phyloP scores from a whole-genome alignment of 805 yeast genomes.

The Saccharomycopsis synnaedendra region DNA sequence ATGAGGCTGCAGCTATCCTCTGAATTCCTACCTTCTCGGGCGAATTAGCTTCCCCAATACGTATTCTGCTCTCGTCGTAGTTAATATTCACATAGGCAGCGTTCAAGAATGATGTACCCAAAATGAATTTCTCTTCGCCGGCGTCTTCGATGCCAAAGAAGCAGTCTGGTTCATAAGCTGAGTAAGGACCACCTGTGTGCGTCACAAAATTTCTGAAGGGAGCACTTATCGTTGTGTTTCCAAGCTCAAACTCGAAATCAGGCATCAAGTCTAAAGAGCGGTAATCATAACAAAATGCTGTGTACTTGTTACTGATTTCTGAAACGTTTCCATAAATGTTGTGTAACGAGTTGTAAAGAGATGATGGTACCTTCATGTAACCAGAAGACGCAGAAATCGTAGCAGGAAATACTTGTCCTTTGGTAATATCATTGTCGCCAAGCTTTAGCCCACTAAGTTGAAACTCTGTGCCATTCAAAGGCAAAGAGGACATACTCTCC shows the following conservation, averaged over 20 bases:
- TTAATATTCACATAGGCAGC: background rate
- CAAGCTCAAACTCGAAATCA: background rate
- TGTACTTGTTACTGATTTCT: background rate
- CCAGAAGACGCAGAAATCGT: background rate
- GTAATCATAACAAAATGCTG: background rate
- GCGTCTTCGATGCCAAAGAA: background rate
- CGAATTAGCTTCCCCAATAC: background rate
- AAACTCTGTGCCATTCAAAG: background rate
- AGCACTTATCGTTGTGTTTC: background rate
- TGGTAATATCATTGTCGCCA: background rate
- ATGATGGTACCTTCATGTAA: background rate
- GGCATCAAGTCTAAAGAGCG: background rate
- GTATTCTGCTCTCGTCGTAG: background rate
- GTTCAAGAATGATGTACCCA: background rate
- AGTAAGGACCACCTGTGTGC: background rate
- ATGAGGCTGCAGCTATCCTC: background rate
- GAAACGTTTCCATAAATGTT: background rate
- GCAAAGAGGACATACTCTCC: background rate
- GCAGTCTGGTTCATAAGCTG: background rate
- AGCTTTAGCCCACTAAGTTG: background rate
- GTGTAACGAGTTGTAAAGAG: background rate
- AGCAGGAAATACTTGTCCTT: background rate
- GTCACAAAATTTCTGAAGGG: background rate
- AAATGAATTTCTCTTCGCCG: background rate
- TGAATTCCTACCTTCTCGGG: background rate